Evolutionary conservation across 108 stramenopile species (phyloP), one percentile per base, ranked within the genome.

Genomic region (Nitzschia sp.): DNA sequence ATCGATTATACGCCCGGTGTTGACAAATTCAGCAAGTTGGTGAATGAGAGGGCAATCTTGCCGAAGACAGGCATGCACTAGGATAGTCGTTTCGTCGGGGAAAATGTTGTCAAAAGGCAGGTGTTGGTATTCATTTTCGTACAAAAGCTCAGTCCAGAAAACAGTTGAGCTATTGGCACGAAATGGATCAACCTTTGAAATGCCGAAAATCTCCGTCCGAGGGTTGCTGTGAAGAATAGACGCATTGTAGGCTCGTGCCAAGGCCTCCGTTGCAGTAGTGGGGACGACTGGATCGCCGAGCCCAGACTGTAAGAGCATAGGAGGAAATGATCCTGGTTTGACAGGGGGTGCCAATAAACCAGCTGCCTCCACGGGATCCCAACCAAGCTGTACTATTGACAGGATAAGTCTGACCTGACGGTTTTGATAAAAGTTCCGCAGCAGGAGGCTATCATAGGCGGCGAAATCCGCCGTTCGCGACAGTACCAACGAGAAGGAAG

Each of bases 221-320:
- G 87, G 80, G 66, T 71, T 81, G 25, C 54, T 29, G 9, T 81
- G 71, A 2, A 92, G 61, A 19, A 76, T 58, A 3, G 63, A 53
- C 27, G 82, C 88, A 22, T 66, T 61, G 52, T 80, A 79, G 9
- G 82, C 82, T 54, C 91, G 73, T 16, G 91, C 83, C 47, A 92
- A 45, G 6, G 82, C 62, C 69, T 92, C 88, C 9, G 88, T 76
- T 13, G 82, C 86, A 69, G 84, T 48, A 0, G 80, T 80, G 25
- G 85, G 72, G 8, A 92, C 88, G 36, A 76, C 66, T 0, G 79
- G 38, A 73, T 92, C 91, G 1, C 91, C 91, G 79, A 74, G 79
- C n/a, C 74, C 66, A 2, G 74, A 52, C 53, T 75, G 74, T 19
- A 75, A n/a, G 4, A 75, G 35, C 16, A 68, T 17, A 15, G 55